A percentile compares a stretch with the other conserved stretches of the same genome.
These are phyloP conservation scores for Lentinula raphanica DNA, from an alignment of 768 basidiomycete genomes.

Conservation along the genomic window DNA sequence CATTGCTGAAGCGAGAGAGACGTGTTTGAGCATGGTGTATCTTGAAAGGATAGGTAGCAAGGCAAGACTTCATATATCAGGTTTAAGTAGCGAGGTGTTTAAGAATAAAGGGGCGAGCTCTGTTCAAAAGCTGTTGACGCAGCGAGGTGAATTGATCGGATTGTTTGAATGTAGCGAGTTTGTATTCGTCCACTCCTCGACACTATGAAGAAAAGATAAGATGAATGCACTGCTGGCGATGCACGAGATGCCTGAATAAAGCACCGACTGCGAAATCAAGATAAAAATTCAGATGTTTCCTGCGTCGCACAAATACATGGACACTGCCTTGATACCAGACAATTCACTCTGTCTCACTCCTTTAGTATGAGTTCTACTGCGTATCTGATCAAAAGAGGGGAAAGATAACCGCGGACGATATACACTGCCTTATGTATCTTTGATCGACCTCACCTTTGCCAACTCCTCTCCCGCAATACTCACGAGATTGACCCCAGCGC, in stretches of 20 bases:
- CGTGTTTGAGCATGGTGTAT: neutral
- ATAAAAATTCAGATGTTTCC: too few species aligned
- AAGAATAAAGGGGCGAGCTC: neutral
- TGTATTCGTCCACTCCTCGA: neutral
- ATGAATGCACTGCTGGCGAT: too few species aligned
- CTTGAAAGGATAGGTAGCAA: too few species aligned
- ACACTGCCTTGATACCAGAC: too few species aligned
- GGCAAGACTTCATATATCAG: neutral
- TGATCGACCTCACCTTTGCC: neutral
- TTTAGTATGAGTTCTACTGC: too few species aligned
- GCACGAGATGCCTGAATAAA: too few species aligned
- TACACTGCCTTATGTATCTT: neutral
- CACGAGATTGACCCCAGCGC: conserved; percentile 12
- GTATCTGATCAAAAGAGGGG: too few species aligned
- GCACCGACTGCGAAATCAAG: too few species aligned
- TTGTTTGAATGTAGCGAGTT: neutral
- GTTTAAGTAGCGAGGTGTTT: neutral
- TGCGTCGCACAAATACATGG: too few species aligned
- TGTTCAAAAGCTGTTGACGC: neutral
- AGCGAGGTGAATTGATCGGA: neutral
- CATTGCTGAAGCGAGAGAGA: neutral
- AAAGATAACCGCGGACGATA: neutral
- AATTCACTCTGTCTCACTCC: too few species aligned
- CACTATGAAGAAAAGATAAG: too few species aligned
- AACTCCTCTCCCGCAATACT: neutral